phyloP scores from a whole-genome alignment of 2,329 filamentous ascomycete genomes.

The Canariomyces notabilis region DNA sequence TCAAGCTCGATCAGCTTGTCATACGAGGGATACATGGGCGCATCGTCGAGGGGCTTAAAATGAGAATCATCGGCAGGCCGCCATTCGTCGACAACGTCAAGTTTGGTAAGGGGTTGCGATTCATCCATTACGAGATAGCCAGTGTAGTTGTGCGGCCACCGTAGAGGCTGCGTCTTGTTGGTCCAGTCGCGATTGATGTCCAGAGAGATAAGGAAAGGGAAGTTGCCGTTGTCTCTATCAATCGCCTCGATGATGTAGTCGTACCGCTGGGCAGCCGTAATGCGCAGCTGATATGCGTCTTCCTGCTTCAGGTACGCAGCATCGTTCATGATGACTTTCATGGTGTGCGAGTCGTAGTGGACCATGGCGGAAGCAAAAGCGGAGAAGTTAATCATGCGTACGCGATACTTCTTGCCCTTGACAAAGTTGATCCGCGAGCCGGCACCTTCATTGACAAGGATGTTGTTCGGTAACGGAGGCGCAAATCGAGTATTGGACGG shows the following conservation, averaged over 20 bases:
- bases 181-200: conserved; percentile 42
- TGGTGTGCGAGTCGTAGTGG: conserved; percentile 40
- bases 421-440: conserved; percentile 34
- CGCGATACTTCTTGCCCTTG: conserved; percentile 41
- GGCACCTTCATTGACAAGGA: conserved; percentile 41
- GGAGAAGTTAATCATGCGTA: conserved; percentile 43
- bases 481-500: conserved; percentile 35
- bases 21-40: conserved; percentile 46
- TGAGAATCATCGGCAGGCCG: conserved; percentile 58
- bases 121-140: conserved; percentile 39
- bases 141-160: conserved; percentile 38
- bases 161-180: conserved; percentile 20
- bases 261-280: conserved; percentile 42
- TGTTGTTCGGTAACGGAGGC: conserved; percentile 38
- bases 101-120: conserved; percentile 24
- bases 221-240: conserved; percentile 35
- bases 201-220: conserved; percentile 39
- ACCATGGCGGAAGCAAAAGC: conserved; percentile 41
- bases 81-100: conserved; percentile 32
- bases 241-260: conserved; percentile 37
- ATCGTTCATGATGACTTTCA: conserved; percentile 44
- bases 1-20: conserved; percentile 52
- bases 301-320: conserved; percentile 36
- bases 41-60: conserved; percentile 52
- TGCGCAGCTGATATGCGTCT: conserved; percentile 35